Conservation (phyloP, 1,284 basidiomycete genomes). For the Fomitopsis pinicola region DNA sequence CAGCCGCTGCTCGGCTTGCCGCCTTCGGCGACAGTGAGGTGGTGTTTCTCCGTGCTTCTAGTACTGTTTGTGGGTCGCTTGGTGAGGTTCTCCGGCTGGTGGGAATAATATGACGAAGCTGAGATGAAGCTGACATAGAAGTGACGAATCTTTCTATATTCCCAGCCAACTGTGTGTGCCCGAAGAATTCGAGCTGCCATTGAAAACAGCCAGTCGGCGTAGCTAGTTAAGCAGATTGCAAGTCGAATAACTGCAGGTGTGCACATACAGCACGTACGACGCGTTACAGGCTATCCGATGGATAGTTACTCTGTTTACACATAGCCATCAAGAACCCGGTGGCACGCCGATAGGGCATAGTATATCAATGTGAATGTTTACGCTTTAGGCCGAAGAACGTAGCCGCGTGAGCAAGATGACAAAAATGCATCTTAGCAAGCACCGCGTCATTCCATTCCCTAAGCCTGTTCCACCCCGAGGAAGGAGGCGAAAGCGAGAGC, state of each 20-base stretch:
- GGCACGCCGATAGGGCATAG: no score
- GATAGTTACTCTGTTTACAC: no score
- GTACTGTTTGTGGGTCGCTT: neutral
- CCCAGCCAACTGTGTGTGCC: no score
- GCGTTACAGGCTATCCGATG: no score
- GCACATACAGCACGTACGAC: no score
- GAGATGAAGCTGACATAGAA: neutral
- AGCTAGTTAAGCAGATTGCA: no score
- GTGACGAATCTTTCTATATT: neutral
- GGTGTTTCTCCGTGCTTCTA: neutral
- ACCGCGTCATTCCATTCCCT: neutral
- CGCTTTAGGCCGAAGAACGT: no score
- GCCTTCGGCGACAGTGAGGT: neutral
- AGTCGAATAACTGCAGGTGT: no score
- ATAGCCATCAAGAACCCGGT: no score
- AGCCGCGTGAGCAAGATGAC: neutral
- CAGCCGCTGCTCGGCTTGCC: neutral
- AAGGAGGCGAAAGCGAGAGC: constrained; percentile 8
- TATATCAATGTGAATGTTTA: no score
- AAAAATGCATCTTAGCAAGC: neutral
- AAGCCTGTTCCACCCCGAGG: constrained; percentile 3
- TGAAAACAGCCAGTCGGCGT: no score
- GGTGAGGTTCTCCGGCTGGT: neutral
- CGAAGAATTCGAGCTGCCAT: no score
- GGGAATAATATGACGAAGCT: neutral